Evolutionary conservation across 2,329 filamentous ascomycete genomes (phyloP).

Genomic region (Periconia sp.): DNA sequence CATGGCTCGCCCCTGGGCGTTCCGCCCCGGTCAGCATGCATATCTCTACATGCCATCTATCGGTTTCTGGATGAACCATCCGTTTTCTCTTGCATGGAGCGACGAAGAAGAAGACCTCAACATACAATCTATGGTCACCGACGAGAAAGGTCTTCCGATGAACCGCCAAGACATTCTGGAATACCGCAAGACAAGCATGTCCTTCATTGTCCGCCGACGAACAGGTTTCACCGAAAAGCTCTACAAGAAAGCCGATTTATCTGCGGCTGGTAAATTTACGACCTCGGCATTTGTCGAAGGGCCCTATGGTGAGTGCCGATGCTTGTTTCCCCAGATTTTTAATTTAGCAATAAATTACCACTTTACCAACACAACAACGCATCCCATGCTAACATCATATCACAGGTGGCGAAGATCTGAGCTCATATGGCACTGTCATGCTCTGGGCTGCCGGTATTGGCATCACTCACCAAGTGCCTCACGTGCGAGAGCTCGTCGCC

Average conservation of each 20-base stretch:
- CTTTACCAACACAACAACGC: slow-evolving; percentile 14
- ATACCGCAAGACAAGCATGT: slow-evolving; percentile 65
- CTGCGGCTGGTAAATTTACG: slow-evolving; percentile 61
- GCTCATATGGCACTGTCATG: slow-evolving; percentile 90
- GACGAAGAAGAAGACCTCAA: slow-evolving; percentile 61
- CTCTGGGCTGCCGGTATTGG: slow-evolving; percentile 92
- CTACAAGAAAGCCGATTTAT: slow-evolving; percentile 69
- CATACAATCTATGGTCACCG: slow-evolving; percentile 24
- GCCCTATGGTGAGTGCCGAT: slow-evolving; percentile 67
- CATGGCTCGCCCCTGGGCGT: slow-evolving; percentile 77
- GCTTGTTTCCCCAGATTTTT: slow-evolving; percentile 29
- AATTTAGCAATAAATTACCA: slow-evolving; percentile 34
- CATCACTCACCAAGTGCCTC: slow-evolving; percentile 93
- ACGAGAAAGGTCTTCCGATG: slow-evolving; percentile 56
- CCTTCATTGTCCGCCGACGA: slow-evolving; percentile 85
- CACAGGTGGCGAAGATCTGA: slow-evolving; percentile 75
- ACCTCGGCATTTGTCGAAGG: slow-evolving; percentile 83
- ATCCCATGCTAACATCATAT: slow-evolving; percentile 35
- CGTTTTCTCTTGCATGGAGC: slow-evolving; percentile 80
- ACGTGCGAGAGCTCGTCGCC: slow-evolving; percentile 70
- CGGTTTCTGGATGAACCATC: slow-evolving; percentile 76
- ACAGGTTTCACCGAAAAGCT: slow-evolving; percentile 87
- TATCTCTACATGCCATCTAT: slow-evolving; percentile 79
- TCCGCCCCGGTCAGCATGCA: slow-evolving; percentile 77
- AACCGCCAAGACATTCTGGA: slow-evolving; percentile 59